Evolutionary conservation across 805 yeast species (phyloP), one percentile per base, ranked within the genome.

Genomic region (Cyberlindnera mississippiensis): DNA sequence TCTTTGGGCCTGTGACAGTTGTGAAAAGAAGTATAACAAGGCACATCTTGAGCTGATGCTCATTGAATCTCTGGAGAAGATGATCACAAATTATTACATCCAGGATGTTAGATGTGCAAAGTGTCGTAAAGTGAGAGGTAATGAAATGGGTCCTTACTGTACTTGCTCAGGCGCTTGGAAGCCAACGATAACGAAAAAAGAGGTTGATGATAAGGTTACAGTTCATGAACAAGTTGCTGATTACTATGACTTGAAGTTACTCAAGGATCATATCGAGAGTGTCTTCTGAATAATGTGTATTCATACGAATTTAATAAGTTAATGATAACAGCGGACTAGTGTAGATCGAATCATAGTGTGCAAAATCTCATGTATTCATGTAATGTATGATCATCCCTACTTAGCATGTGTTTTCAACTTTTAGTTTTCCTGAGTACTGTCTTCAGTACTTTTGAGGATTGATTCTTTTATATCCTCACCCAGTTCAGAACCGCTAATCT

Each of bases 101-200:
- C 99, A 93, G 63, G 98, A 91, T 61, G 67, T 85, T 53, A 76
- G 75, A 52, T 93, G 99, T 62, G 57, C 67, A 14, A 88, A 85
- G 57, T 93, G 99, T 63, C 72, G 76, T 19, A 75, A 69, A 42
- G 68, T 87, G 42, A 78, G 78, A 53, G 78, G 75, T 28, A 82
- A 77, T 51, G 81, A 82, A 48, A 70, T 93, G 75, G 74, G 88
- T 26, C 69, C 69, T 24, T 79, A 79, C 59, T 95, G 99, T 62
- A 64, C 75, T 16, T 93, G 99, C 60, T 91, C 99, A 0, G 99
- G 99, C 8, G 59, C 64, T 13, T 89, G 96, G 96, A 67, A 62
- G 4, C 81, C 77, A 36, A 78, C 85, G 0, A 59, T 80, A 16
- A 57, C 68, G 5, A 65, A 67, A 37, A 63, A 57, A 5, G 73